Conservation (phyloP, 148 eudicot genomes). For the Camellia japonica region DNA sequence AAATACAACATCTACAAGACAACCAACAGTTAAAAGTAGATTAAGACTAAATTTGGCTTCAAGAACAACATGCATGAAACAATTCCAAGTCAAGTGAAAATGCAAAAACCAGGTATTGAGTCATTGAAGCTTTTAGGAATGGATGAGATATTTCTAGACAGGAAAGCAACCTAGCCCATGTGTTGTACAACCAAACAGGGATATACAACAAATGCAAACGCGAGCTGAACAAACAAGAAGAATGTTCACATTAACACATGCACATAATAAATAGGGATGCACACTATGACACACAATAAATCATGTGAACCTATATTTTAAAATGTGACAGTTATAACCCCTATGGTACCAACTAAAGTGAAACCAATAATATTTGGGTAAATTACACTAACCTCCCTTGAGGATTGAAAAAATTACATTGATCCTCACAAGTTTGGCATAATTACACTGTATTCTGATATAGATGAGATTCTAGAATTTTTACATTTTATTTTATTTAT, state of each 20-base stretch:
- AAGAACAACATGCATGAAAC: not conserved
- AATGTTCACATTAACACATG: slow-evolving; percentile 7
- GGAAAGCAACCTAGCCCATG: slow-evolving; percentile 95
- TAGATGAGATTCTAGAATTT: too few relatives aligned
- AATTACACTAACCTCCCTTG: too few relatives aligned
- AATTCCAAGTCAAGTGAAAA: not conserved
- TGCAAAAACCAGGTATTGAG: slow-evolving; percentile 74
- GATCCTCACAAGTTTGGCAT: too few relatives aligned
- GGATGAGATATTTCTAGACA: slow-evolving; percentile 48
- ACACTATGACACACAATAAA: not conserved
- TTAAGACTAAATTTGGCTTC: not conserved
- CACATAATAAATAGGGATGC: not conserved
- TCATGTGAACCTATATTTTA: not conserved
- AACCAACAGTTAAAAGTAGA: slow-evolving; percentile 17
- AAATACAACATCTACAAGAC: slow-evolving; percentile 50
- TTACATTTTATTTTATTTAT: too few relatives aligned
- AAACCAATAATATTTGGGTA: too few relatives aligned
- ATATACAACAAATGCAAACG: slow-evolving; percentile 62
- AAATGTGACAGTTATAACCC: too few relatives aligned
- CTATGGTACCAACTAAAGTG: too few relatives aligned
- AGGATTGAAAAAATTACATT: too few relatives aligned
- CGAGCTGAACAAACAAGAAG: slow-evolving; percentile 54
- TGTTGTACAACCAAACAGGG: slow-evolving; percentile 90
- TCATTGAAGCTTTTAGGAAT: slow-evolving; percentile 67
- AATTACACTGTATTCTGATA: too few relatives aligned